These are phyloP conservation scores for Waitea zeae DNA, from an alignment of 1,284 basidiomycete species.

Conservation along the genomic window DNA sequence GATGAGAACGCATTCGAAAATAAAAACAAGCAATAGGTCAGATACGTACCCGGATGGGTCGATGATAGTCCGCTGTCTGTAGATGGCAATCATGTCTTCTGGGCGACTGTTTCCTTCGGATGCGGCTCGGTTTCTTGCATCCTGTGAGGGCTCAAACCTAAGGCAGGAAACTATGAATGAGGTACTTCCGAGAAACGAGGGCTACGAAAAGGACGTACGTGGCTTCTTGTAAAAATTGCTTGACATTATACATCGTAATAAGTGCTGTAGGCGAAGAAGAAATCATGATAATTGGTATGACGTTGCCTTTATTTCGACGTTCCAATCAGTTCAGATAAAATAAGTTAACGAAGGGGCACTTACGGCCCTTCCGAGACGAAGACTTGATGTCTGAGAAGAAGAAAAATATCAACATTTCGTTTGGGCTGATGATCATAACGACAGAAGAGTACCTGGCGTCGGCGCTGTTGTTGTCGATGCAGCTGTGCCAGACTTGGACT, in stretches of 20 bases:
- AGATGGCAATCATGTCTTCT: slow-evolving; percentile 74
- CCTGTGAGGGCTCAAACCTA: slow-evolving; percentile 71
- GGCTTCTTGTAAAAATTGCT: slow-evolving; percentile 82
- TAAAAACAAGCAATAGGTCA: slow-evolving; percentile 8
- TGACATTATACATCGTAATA: slow-evolving; percentile 96
- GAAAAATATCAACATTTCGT: too few species aligned
- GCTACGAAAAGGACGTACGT: slow-evolving; percentile 14
- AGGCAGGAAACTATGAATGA: slow-evolving; percentile 1
- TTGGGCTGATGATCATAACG: slow-evolving; percentile 4
- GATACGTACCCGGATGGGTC: slow-evolving; percentile 30
- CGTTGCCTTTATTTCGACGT: slow-evolving; percentile 38
- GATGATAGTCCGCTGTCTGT: slow-evolving; percentile 56
- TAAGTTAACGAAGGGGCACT: slow-evolving; percentile 10
- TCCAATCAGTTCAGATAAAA: slow-evolving; percentile 2
- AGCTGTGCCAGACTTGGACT: too few species aligned
- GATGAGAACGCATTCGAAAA: slow-evolving; percentile 3
- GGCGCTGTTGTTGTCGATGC: slow-evolving; percentile 17
- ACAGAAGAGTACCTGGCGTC: slow-evolving; percentile 16
- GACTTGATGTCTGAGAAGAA: slow-evolving; percentile 27
- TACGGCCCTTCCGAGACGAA: slow-evolving; percentile 41
- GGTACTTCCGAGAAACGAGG: slow-evolving; percentile 1
- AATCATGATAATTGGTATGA: slow-evolving; percentile 89
- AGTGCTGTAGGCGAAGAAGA: slow-evolving; percentile 90
- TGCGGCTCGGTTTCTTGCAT: slow-evolving; percentile 48
- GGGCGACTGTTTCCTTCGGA: slow-evolving; percentile 59